Base-by-base conservation (phyloP, 495 filamentous ascomycete genomes). In the Trichoderma orchidacearum region DNA sequence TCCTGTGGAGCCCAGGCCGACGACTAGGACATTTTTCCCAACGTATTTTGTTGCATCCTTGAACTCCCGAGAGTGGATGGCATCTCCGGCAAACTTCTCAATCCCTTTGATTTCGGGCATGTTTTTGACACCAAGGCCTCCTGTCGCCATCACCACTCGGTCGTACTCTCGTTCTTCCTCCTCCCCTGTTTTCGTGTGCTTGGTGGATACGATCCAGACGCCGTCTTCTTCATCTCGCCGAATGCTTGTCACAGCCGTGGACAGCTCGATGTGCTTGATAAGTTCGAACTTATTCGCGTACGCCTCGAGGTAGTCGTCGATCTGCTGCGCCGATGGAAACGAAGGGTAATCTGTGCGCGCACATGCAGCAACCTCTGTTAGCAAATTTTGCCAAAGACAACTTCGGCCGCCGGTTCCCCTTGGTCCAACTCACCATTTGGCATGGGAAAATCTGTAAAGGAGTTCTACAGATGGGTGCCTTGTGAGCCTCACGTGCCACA, bases 1-100 rank as follows among this genome's bases (percentile, higher is more conserved):
- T 21, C 61, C 63, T 3, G 63, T 65, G n/a, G 50, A 56, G 12
- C 60, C 61, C 25, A 60, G 30, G 35, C 62, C 57, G 31, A 65
- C 56, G 17, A 62, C 57, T 34, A 64, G 55, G 11, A 65, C 57
- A 18, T 59, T 59, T 34, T 61, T 61, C 30, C 52, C 52, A 29
- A 60, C 54, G 51, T 55, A 55, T 36, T 30, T 38, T n/a, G 29
- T 38, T 3, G 53, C 30, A 17, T 55, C 53, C 25, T 55, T 55
- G 31, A 55, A 55, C n/a, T 55, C 53, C 13, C 53, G 53, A 21
- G 53, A 55, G 53, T 55, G 53, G 17, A 34, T 55, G 23, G 35
- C 23, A 18, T 55, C 53, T 6, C 53, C 53, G 15, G 29, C 31
- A 11, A 55, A 55, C 31, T 55, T 55, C 11, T 36, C 31, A 17